Percentiles rank a stretch among this genome's conserved stretches.
Evolutionary conservation across 805 yeast species (phyloP).

Genomic region (Saccharomycopsis lassenensis): DNA sequence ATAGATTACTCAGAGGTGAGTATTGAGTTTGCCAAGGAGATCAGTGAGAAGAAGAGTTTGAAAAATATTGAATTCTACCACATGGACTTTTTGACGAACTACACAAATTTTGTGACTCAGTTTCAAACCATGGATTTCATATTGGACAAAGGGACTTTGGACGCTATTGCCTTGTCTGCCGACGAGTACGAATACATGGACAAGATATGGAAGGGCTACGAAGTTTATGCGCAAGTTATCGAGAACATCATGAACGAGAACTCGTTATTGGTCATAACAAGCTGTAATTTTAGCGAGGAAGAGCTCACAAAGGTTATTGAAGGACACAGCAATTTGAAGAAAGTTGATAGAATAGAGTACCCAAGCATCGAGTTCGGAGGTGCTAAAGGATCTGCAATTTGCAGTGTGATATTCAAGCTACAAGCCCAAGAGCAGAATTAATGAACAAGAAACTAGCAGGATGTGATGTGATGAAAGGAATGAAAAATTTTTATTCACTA

Average conservation of each 20-base stretch:
- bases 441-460: conserved; percentile 7
- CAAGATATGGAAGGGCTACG: conserved; percentile 26
- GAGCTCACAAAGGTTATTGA: conserved; percentile 51
- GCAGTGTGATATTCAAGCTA: conserved; percentile 74
- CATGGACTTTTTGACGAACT: conserved; percentile 49
- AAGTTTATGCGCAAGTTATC: conserved; percentile 54
- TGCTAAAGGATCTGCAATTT: conserved; percentile 73
- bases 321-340: conserved; percentile 32
- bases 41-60: conserved; percentile 34
- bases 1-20: conserved; percentile 80
- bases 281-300: conserved; percentile 84
- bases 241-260: conserved; percentile 40
- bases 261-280: conserved; percentile 68
- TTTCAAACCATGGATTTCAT: conserved; percentile 54
- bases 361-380: conserved; percentile 90
- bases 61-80: conserved; percentile 42
- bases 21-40: conserved; percentile 58
- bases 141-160: conserved; percentile 91
- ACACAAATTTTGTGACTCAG: conserved; percentile 25
- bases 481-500: not conserved
- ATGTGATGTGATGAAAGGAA: not conserved
- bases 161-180: conserved; percentile 87
- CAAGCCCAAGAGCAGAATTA: not conserved
- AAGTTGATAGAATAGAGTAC: conserved; percentile 51
- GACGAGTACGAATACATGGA: conserved; percentile 31